Evolutionary conservation across 768 basidiomycete genomes (phyloP).

Genomic region (Hypsizygus marmoreus): DNA sequence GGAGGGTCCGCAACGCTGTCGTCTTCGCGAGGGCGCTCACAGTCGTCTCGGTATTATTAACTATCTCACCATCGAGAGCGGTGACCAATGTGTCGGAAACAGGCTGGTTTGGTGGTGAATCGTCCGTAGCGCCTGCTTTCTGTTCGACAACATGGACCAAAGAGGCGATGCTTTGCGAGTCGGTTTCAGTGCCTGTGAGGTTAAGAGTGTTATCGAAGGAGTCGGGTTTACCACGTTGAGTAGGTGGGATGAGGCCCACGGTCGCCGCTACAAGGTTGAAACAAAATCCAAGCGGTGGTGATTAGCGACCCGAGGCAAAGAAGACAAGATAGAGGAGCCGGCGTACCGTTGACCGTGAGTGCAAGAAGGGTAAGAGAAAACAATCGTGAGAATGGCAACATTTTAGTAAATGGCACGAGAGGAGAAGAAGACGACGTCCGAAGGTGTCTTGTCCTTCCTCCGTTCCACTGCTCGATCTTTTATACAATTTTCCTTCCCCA

Average conservation of each 20-base stretch:
- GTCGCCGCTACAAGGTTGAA: slow-evolving; percentile 7
- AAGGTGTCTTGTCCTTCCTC: not conserved
- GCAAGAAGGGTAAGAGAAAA: slow-evolving; percentile 9
- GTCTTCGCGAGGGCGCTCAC: slow-evolving; percentile 14
- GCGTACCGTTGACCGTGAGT: slow-evolving; percentile 5
- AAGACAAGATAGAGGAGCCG: not conserved
- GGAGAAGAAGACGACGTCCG: slow-evolving; percentile 1
- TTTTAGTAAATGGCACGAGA: not conserved
- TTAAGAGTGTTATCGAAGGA: not conserved
- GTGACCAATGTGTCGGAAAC: slow-evolving; percentile 40
- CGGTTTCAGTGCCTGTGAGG: slow-evolving; percentile 8
- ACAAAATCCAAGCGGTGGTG: too few species aligned
- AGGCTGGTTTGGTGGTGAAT: slow-evolving; percentile 34
- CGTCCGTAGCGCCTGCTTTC: slow-evolving; percentile 34
- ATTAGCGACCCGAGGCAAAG: too few species aligned
- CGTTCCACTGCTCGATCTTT: not conserved
- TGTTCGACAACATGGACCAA: slow-evolving; percentile 39
- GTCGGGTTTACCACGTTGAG: slow-evolving; percentile 6
- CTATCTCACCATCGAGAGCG: slow-evolving; percentile 44
- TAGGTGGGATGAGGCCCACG: slow-evolving; percentile 3
- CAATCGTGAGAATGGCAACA: slow-evolving; percentile 8
- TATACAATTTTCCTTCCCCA: too few species aligned
- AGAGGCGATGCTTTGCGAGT: slow-evolving; percentile 27
- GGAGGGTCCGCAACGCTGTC: not conserved
- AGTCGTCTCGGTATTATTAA: slow-evolving; percentile 16